Evolutionary conservation across 768 basidiomycete species (phyloP).

Genomic region (Suillus decipiens): DNA sequence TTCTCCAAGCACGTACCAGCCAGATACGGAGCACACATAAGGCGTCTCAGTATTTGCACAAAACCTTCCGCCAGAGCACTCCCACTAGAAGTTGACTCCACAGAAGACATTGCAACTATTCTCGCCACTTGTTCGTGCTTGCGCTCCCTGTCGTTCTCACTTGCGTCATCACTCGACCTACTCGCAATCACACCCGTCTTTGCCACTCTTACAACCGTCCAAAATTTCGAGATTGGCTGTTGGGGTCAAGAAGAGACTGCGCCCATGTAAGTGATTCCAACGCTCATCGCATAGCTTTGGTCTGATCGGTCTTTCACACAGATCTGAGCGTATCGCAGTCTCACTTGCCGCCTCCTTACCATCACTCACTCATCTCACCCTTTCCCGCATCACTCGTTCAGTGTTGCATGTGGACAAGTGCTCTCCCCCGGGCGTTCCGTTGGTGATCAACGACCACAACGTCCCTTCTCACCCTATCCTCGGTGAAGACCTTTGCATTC

Average conservation of each 20-base stretch:
- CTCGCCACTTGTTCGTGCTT: slow-evolving; percentile 53
- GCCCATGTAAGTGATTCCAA: slow-evolving; percentile 37
- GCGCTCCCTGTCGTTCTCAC: slow-evolving; percentile 25
- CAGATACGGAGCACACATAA: slow-evolving; percentile 53
- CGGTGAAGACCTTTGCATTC: slow-evolving; percentile 60
- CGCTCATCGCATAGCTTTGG: slow-evolving; percentile 11
- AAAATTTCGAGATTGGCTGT: slow-evolving; percentile 22
- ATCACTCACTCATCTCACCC: slow-evolving; percentile 53
- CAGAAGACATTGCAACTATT: slow-evolving; percentile 51
- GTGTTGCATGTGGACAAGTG: slow-evolving; percentile 61
- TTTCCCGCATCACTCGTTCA: slow-evolving; percentile 69
- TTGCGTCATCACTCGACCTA: slow-evolving; percentile 28
- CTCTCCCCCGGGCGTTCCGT: slow-evolving; percentile 46
- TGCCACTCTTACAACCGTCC: slow-evolving; percentile 17
- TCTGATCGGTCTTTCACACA: slow-evolving; percentile 7
- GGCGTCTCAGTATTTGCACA: slow-evolving; percentile 48
- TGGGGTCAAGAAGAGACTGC: slow-evolving; percentile 36
- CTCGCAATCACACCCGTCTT: slow-evolving; percentile 25
- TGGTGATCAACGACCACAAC: slow-evolving; percentile 62
- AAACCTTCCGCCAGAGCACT: slow-evolving; percentile 33
- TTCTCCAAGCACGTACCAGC: slow-evolving; percentile 62
- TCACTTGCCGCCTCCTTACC: slow-evolving; percentile 64
- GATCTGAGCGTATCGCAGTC: slow-evolving; percentile 64
- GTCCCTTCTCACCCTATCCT: slow-evolving; percentile 56
- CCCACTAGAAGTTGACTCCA: slow-evolving; percentile 33